Evolutionary conservation across 371 early-diverging fungal species (phyloP), one percentile per base, ranked within the genome.

Genomic region (Mortierella sp.): DNA sequence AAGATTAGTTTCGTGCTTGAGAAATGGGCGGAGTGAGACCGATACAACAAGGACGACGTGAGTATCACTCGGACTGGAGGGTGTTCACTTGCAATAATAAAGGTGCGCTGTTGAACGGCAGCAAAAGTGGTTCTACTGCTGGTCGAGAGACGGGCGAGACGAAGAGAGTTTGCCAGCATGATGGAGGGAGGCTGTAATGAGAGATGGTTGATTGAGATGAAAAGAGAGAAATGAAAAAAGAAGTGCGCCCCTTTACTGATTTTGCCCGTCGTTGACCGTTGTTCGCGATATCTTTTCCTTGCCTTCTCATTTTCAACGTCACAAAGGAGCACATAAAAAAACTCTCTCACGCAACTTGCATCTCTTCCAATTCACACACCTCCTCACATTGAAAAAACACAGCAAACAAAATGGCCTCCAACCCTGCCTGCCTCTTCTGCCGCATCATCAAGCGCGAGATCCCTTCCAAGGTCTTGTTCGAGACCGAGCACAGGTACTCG

Each of bases 401-500:
- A 80, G 16, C 26, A 60, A 72, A 48, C 45, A 57, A 60, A 42
- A 81, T 84, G 85, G 77, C 81, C 75, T 79, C 82, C 72, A 81
- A 84, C 81, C 71, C 90, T 48, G 82, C 88, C 82, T 98, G 98
- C 91, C 88, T 97, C 81, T 98, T 98, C 85, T 98, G 98, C 92
- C 96, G 95, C 84, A 97, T 98, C 83, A 92, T 96, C 83, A 90
- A 93, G 87, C 95, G 96, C 70, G 93, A 93, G 60, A 97, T 98
- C 72, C 98, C 98, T 60, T 95, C 96, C 58, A 91, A 92, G 76
- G 93, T 94, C 82, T 80, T 98, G 31, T 70, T 94, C 16, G 99
- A 98, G 88, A 97, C 96, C 21, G 95, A 96, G 80, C 91, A 92
- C 74, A 91, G 91, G 90, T 94, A 90, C 77, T 7, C 21, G 45